phyloP scores from a whole-genome alignment of 768 basidiomycete species.

The Suillus discolor region DNA sequence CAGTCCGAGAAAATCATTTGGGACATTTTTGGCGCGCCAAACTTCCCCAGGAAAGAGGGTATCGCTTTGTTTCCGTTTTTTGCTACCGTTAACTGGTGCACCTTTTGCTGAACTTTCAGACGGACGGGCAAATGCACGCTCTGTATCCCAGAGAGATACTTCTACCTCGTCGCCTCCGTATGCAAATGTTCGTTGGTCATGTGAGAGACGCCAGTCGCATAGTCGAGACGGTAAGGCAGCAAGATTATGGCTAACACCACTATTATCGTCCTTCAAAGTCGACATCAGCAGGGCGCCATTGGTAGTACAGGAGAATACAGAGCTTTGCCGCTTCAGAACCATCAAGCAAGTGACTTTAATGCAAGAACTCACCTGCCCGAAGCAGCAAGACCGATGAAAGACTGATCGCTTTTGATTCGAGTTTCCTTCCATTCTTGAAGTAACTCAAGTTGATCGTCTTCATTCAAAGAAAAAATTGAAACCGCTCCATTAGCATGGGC shows the following conservation, averaged over 20 bases:
- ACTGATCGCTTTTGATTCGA: slow-evolving; percentile 51
- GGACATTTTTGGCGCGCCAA: slow-evolving; percentile 86
- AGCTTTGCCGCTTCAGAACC: slow-evolving; percentile 23
- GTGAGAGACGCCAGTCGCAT: slow-evolving; percentile 64
- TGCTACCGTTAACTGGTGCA: slow-evolving; percentile 15
- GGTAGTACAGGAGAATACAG: slow-evolving; percentile 70
- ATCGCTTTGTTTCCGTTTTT: slow-evolving; percentile 58
- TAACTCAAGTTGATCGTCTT: slow-evolving; percentile 42
- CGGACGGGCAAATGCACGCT: slow-evolving; percentile 48
- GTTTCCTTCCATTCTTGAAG: slow-evolving; percentile 65
- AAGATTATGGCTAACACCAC: slow-evolving; percentile 26
- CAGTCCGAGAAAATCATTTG: slow-evolving; percentile 74
- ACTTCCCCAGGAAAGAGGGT: slow-evolving; percentile 69
- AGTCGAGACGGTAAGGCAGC: slow-evolving; percentile 68
- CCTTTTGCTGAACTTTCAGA: slow-evolving; percentile 19
- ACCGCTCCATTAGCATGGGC: slow-evolving; percentile 63
- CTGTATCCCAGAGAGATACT: slow-evolving; percentile 77
- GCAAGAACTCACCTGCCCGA: slow-evolving; percentile 47
- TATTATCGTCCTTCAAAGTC: slow-evolving; percentile 28
- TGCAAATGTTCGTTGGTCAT: slow-evolving; percentile 57
- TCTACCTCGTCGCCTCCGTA: slow-evolving; percentile 91
- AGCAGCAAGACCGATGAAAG: slow-evolving; percentile 64
- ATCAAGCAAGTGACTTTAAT: background rate
- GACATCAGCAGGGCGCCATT: slow-evolving; percentile 70
- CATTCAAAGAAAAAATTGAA: slow-evolving; percentile 44